Conservation (phyloP, 2,329 filamentous ascomycete genomes). For the Emericellopsis cladophorae region DNA sequence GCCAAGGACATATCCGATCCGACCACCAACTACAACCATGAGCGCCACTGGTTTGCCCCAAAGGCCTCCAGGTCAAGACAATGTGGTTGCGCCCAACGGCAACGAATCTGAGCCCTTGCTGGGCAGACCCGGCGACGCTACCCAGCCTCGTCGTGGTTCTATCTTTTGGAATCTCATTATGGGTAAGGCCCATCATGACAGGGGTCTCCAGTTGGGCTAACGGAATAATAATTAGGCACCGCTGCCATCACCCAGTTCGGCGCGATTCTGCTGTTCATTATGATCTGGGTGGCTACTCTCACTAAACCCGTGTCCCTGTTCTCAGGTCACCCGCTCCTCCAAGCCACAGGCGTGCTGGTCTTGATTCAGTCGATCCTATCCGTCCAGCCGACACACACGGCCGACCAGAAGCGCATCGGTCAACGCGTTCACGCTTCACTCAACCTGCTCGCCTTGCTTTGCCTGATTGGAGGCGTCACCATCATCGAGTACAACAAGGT, state of each 20-base stretch:
- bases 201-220: neutral
- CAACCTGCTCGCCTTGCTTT: slow-evolving; percentile 50
- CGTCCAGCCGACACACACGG: slow-evolving; percentile 75
- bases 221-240: slow-evolving; percentile 45
- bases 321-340: slow-evolving; percentile 71
- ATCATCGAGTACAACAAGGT: slow-evolving; percentile 81
- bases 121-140: slow-evolving; percentile 54
- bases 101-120: slow-evolving; percentile 30
- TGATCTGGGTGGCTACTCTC: slow-evolving; percentile 71
- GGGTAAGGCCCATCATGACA: slow-evolving; percentile 35
- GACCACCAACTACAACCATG: slow-evolving; percentile 35
- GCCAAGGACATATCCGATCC: no score
- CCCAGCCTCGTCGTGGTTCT: slow-evolving; percentile 50
- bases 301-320: slow-evolving; percentile 64
- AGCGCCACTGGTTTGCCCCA: slow-evolving; percentile 57
- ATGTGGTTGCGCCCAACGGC: slow-evolving; percentile 10
- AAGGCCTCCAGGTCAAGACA: slow-evolving; percentile 14
- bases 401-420: slow-evolving; percentile 55
- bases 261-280: slow-evolving; percentile 57
- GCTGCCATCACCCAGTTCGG: slow-evolving; percentile 71
- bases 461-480: slow-evolving; percentile 51
- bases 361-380: slow-evolving; percentile 71
- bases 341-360: slow-evolving; percentile 55
- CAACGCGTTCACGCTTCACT: slow-evolving; percentile 54
- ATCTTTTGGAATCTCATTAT: slow-evolving; percentile 61